Evolutionary conservation across 2,329 filamentous ascomycete genomes (phyloP), one percentile per base, ranked within the genome.

Genomic region (Lecanicillium sp.): DNA sequence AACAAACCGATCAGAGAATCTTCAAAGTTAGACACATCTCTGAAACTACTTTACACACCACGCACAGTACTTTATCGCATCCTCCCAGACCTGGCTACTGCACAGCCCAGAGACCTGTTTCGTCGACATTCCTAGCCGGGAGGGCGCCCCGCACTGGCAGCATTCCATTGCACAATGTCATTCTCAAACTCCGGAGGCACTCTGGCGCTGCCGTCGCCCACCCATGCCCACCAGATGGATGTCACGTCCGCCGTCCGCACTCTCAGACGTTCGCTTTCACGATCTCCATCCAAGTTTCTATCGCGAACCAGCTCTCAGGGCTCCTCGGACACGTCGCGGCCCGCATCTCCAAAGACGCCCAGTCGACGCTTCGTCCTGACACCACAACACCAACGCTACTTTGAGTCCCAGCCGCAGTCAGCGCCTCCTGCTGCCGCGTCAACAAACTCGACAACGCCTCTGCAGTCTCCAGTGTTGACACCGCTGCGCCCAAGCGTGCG

Each of bases 201-300:
- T 43, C 71, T 94, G 52, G 87, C 92, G 54, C 71, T 95, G 51
- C 81, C 87, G 47, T 95, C 89, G 45, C 89, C 90, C 42, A 90
- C 85, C 34, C 80, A 85, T 53, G 78, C 79, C 45, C 85, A 86
- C 58, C 82, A 85, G 62, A 83, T 90, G 52, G 85, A 94, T 65
- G 79, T 86, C 47, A 82, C 84, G 45, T 80, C 85, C 36, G 82
- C 85, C 43, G 84, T 95, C 46, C 78, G 86, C 55, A 85, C 87
- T 52, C 70, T 95, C 42, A 77, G 89, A 48, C 84, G 87, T 50
- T 95, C 90, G 18, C 71, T 95, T 46, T 95, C 89, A 41, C 78
- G 88, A 51, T 95, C 90, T n/a, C 90, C 90, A 9, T 95, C 90
- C 22, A 94, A 92, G 59, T 90, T 92, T 41, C 66, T 94, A 27